Evolutionary conservation across 2,329 filamentous ascomycete species (phyloP), one percentile per base, ranked within the genome.

Genomic region (Xylariaceae sp.): DNA sequence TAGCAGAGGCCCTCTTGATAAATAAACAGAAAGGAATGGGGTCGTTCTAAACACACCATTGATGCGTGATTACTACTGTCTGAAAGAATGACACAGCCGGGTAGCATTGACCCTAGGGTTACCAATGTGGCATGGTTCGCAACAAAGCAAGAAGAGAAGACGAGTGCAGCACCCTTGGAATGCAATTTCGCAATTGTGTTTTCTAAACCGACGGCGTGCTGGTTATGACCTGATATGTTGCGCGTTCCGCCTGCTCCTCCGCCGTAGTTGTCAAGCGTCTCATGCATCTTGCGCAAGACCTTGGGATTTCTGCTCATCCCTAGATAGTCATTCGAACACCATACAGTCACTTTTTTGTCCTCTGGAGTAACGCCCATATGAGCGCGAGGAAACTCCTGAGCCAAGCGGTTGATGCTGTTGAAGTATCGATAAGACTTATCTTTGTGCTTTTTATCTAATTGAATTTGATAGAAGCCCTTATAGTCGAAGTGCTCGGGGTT

Each of bases 341-440:
- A 99, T 22, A 97, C 94, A 2, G 92, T 96, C 54, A 99, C 94
- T 48, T 84, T 84, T 60, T 97, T 90, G 53, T 93, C 86, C 66
- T 83, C 81, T 51, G 80, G 84, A 14, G 88, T 81, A 81, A 94
- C 6, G 10, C 44, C 44, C 45, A 47, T 95, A 72, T 99, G 94
- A 40, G 94, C 94, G 58, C 88, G 89, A 31, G 94, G 94, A 60
- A 99, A 99, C 58, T 97, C 90, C 75, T 93, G 89, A 59, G 94
- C 94, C 54, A 99, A 80, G 22, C 94, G 91, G 70, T 99, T 99
- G 84, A 99, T 97, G 79, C 97, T 99, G 81, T 99, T 99, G 80
- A 99, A 99, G 78, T 97, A 97, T 68, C 94, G 90, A 77, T 99
- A 99, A 47, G 91, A 96, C 77, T 96, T 97, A 80, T 99, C 94